A percentile compares a stretch with the other conserved stretches of the same genome.
phyloP scores from a whole-genome alignment of 192 early-diverging fungal genomes.

The Mortierella alpina region DNA sequence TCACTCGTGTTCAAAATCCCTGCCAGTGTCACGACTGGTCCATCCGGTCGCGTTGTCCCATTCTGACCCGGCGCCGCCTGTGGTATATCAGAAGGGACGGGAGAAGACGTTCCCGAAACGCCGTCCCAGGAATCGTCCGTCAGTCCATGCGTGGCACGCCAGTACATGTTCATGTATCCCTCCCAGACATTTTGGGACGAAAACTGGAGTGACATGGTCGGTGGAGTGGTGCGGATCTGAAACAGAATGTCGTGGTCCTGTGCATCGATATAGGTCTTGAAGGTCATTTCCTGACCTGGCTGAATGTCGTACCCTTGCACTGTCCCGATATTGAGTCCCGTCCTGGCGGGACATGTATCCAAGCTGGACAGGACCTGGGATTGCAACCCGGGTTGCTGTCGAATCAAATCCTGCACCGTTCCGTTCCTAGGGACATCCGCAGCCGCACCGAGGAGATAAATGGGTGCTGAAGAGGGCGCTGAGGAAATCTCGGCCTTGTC shows the following conservation, averaged over 20 bases:
- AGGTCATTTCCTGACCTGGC: constrained; percentile 21
- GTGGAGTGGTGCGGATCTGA: constrained; percentile 17
- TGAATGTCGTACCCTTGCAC: background rate
- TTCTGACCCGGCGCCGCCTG: background rate
- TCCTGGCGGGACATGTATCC: constrained; percentile 16
- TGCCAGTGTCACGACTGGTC: constrained; percentile 11
- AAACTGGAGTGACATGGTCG: constrained; percentile 9
- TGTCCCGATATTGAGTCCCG: background rate
- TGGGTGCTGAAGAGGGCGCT: background rate
- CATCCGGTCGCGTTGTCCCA: background rate
- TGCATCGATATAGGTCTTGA: constrained; percentile 44
- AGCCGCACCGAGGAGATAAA: constrained; percentile 19
- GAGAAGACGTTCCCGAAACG: constrained; percentile 7
- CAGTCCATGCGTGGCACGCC: constrained; percentile 41
- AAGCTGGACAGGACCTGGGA: background rate
- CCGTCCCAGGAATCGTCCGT: constrained; percentile 38
- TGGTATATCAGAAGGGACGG: constrained; percentile 9
- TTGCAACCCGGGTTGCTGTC: constrained; percentile 17
- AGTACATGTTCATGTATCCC: constrained; percentile 55
- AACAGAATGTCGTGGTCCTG: constrained; percentile 33
- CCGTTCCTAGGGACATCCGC: constrained; percentile 27
- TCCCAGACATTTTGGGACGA: constrained; percentile 44
- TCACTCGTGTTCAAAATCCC: constrained; percentile 25
- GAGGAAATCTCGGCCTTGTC: constrained; percentile 39
- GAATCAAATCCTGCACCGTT: constrained; percentile 30